phyloP scores from a whole-genome alignment of 179 eudicot species.

The Spergularia azorica region DNA sequence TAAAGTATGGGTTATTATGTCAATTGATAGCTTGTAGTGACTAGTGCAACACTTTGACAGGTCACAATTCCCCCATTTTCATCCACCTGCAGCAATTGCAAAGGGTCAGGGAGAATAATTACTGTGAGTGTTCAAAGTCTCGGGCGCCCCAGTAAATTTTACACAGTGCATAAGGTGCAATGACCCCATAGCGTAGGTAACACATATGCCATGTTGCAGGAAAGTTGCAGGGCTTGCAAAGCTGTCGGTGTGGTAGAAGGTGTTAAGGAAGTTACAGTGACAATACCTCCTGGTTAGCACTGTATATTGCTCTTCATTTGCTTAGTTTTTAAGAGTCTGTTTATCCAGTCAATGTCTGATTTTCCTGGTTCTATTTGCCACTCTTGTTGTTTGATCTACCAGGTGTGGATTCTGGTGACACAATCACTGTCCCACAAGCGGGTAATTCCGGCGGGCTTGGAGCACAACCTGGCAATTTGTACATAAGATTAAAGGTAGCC shows the following conservation, averaged over 20 bases:
- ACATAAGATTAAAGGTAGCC: constrained; percentile 69
- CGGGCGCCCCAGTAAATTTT: not conserved
- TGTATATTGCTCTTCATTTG: constrained; percentile 7
- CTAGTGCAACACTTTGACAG: constrained; percentile 37
- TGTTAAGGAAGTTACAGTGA: constrained; percentile 64
- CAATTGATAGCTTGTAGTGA: constrained; percentile 8
- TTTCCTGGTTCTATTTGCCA: not conserved
- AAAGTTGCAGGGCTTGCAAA: constrained; percentile 58
- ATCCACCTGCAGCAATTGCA: constrained; percentile 72
- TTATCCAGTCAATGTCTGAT: constrained; percentile 11
- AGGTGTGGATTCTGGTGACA: constrained; percentile 92
- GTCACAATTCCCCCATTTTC: constrained; percentile 82
- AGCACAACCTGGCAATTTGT: constrained; percentile 64
- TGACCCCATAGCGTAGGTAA: not conserved
- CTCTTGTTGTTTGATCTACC: constrained; percentile 15
- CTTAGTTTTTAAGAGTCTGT: not conserved
- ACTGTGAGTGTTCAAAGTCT: constrained; percentile 43
- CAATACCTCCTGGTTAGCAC: constrained; percentile 80
- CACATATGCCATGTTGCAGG: constrained; percentile 41
- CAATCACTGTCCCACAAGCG: constrained; percentile 80
- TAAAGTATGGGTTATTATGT: constrained; percentile 4
- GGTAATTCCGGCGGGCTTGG: constrained; percentile 82
- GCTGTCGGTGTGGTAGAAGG: constrained; percentile 79
- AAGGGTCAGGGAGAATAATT: constrained; percentile 71
- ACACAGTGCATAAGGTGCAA: not conserved